These are phyloP conservation scores for Penicillium canescens DNA, from an alignment of 495 filamentous ascomycete species.

Conservation along the genomic window DNA sequence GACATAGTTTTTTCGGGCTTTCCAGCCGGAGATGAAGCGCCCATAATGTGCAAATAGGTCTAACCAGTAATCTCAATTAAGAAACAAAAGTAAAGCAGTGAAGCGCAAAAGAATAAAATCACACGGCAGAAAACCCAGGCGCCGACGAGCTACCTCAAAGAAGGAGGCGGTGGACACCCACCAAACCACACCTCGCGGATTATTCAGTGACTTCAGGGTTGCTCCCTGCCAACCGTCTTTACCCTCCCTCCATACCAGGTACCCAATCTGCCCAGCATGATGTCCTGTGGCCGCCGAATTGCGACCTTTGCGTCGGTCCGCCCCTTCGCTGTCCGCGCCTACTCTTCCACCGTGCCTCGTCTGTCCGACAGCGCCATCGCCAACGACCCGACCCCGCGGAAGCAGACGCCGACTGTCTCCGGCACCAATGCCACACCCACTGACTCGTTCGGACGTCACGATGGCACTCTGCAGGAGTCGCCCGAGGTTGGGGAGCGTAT, in stretches of 20 bases:
- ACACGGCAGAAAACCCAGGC: conserved; percentile 22
- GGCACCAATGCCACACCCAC: conserved; percentile 61
- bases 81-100: not conserved
- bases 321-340: conserved; percentile 40
- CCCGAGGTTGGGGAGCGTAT: conserved; percentile 60
- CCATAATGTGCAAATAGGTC: conserved; percentile 34
- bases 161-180: conserved; percentile 19
- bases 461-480: conserved; percentile 54
- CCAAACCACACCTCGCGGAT: conserved; percentile 34
- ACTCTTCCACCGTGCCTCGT: conserved; percentile 50
- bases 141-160: conserved; percentile 1
- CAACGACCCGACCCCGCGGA: conserved; percentile 55
- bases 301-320: conserved; percentile 38
- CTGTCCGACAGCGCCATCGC: conserved; percentile 51
- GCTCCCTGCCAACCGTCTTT: conserved; percentile 20
- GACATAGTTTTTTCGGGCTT: conserved; percentile 75
- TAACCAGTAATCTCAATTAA: conserved; percentile 19
- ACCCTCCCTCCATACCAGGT: conserved; percentile 10
- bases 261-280: conserved; percentile 47
- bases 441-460: conserved; percentile 42
- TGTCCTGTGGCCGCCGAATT: conserved; percentile 56
- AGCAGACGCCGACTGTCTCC: conserved; percentile 52
- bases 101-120: conserved; percentile 12
- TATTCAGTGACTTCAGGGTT: conserved; percentile 30
- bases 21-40: conserved; percentile 26